A percentile compares a stretch with the other conserved stretches of the same genome.
phyloP scores from a whole-genome alignment of 2,329 filamentous ascomycete genomes.

The Aulographum hederae region DNA sequence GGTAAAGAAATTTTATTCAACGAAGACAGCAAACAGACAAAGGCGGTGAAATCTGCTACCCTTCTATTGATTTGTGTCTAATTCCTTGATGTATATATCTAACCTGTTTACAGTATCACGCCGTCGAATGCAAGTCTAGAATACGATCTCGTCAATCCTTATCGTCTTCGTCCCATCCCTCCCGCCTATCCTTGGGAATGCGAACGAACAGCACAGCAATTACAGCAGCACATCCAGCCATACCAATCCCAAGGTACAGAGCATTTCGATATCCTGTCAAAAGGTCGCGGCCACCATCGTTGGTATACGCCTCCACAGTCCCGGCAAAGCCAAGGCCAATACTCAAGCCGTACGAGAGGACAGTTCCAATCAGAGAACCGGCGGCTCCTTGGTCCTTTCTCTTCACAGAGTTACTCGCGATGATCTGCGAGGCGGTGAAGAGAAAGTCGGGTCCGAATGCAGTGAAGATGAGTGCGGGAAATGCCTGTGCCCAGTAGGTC shows the following conservation, averaged over 20 bases:
- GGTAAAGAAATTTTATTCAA: no score
- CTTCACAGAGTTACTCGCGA: conserved; percentile 32
- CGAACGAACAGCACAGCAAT: conserved; percentile 14
- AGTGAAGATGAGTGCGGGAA: conserved; percentile 13
- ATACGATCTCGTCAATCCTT: no score
- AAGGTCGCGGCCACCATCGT: conserved; percentile 5
- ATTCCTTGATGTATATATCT: no score
- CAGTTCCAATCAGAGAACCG: conserved; percentile 28
- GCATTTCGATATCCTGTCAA: conserved; percentile 15
- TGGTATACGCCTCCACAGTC: conserved; percentile 16
- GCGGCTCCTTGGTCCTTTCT: conserved; percentile 32
- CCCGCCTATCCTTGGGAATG: conserved; percentile 15
- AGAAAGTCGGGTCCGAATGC: conserved; percentile 30
- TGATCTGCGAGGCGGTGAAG: conserved; percentile 32
- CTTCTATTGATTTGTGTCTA: no score
- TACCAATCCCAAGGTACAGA: conserved; percentile 14
- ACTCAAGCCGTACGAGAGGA: conserved; percentile 24
- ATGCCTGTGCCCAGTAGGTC: conserved; percentile 3
- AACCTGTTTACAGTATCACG: no score
- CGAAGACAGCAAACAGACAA: no score
- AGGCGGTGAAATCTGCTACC: no score
- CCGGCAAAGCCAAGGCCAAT: conserved; percentile 26
- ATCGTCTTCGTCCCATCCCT: conserved; percentile 10
- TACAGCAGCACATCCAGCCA: conserved; percentile 12
- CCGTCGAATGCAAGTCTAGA: no score